Evolutionary conservation across 2,329 filamentous ascomycete species (phyloP).

Genomic region (Colletotrichum destructivum): DNA sequence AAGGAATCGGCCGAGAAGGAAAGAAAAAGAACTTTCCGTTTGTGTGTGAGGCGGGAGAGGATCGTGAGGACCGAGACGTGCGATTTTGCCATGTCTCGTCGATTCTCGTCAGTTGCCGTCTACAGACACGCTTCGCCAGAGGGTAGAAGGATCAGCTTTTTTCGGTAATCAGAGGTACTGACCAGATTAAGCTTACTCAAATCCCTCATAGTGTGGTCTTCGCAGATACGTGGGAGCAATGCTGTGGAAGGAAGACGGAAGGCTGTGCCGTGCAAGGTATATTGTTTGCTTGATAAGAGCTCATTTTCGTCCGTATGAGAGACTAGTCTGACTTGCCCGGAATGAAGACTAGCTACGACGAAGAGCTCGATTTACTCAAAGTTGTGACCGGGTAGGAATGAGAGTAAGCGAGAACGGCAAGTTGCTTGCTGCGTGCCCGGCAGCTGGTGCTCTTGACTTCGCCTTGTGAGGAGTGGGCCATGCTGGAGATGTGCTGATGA

Average conservation of each 20-base stretch:
- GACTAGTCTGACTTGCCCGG: not conserved
- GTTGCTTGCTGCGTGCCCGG: slow-evolving; percentile 7
- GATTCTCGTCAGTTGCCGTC: not conserved
- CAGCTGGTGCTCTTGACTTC: slow-evolving; percentile 2
- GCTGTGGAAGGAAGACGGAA: not conserved
- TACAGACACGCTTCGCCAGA: not conserved
- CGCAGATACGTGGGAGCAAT: not conserved
- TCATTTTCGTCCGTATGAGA: not conserved
- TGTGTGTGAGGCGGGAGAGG: not conserved
- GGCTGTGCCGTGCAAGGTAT: not conserved
- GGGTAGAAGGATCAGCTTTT: not conserved
- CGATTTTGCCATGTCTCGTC: not conserved
- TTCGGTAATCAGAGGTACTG: not conserved
- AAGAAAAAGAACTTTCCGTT: not conserved
- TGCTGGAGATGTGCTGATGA: slow-evolving; percentile 25
- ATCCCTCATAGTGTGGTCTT: not conserved
- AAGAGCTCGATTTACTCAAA: slow-evolving; percentile 21
- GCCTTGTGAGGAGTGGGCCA: slow-evolving; percentile 4
- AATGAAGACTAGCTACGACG: not conserved
- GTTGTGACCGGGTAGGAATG: not conserved
- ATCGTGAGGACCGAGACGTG: not conserved
- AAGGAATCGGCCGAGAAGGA: slow-evolving; percentile 15
- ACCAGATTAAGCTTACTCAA: too few relatives aligned
- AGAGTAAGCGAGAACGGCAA: slow-evolving; percentile 8
- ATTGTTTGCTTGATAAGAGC: not conserved